These are phyloP conservation scores for Mortierella sp. DNA, from an alignment of 371 early-diverging fungal species.

Conservation along the genomic window DNA sequence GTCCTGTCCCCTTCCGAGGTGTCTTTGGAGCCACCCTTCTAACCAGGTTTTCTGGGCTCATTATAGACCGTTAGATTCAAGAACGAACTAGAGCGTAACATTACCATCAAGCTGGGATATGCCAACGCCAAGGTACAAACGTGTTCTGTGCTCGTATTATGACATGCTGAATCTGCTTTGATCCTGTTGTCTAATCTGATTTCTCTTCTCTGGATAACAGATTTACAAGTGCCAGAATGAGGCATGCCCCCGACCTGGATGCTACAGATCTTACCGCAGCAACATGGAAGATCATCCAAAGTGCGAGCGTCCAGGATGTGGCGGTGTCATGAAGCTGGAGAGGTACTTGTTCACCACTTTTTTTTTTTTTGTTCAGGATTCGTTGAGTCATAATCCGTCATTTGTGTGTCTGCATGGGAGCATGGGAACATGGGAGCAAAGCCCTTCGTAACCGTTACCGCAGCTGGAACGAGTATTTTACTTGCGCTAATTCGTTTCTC, in stretches of 20 bases:
- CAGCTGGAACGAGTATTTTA: background rate
- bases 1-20: no score
- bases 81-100: slow-evolving; percentile 99
- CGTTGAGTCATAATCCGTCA: slow-evolving; percentile 9
- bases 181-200: background rate
- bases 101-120: slow-evolving; percentile 99
- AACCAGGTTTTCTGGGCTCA: background rate
- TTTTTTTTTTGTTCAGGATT: slow-evolving; percentile 7
- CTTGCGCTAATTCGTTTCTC: no score
- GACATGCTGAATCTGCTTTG: background rate
- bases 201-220: slow-evolving; percentile 49
- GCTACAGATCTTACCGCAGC: slow-evolving; percentile 91
- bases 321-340: slow-evolving; percentile 86
- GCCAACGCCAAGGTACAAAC: slow-evolving; percentile 98
- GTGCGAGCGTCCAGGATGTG: slow-evolving; percentile 94
- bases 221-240: slow-evolving; percentile 96
- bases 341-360: slow-evolving; percentile 55
- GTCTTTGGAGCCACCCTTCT: background rate
- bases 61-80: slow-evolving; percentile 97
- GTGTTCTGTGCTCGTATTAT: no score
- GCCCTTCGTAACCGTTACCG: no score
- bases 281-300: slow-evolving; percentile 89
- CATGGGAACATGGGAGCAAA: no score
- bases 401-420: background rate
- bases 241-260: slow-evolving; percentile 96